Percentiles rank a stretch among this genome's conserved stretches.
Evolutionary conservation across 2,329 filamentous ascomycete genomes (phyloP).

Genomic region (Neofusicoccum ribis): DNA sequence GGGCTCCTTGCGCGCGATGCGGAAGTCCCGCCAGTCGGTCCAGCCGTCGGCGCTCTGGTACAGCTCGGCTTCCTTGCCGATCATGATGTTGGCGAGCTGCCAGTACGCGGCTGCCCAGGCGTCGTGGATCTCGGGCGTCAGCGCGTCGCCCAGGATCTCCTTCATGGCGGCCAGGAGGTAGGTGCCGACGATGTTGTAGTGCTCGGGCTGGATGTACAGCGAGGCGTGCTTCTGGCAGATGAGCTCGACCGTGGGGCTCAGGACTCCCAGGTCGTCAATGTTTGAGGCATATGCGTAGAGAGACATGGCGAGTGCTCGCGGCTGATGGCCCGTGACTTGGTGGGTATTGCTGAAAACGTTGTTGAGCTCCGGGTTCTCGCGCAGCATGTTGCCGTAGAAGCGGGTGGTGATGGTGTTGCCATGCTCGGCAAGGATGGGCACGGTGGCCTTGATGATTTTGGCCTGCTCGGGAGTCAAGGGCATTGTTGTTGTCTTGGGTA

Average conservation of each 20-base stretch:
- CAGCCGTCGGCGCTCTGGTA: constrained; percentile 64
- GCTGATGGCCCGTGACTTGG: constrained; percentile 67
- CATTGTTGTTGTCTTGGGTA: neutral
- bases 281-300: constrained; percentile 71
- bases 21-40: constrained; percentile 68
- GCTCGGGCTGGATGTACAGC: constrained; percentile 65
- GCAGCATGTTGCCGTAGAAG: constrained; percentile 71
- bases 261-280: constrained; percentile 65
- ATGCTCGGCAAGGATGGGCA: constrained; percentile 67
- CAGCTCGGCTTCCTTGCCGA: constrained; percentile 63
- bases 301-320: constrained; percentile 66
- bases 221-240: constrained; percentile 78
- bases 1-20: constrained; percentile 62
- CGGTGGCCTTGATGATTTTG: constrained; percentile 67
- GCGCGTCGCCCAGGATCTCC: constrained; percentile 64
- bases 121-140: constrained; percentile 63
- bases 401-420: constrained; percentile 68
- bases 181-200: constrained; percentile 70
- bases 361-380: constrained; percentile 64
- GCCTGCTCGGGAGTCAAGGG: constrained; percentile 61
- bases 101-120: constrained; percentile 74
- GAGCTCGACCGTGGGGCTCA: constrained; percentile 60
- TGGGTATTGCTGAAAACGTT: constrained; percentile 72
- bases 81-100: constrained; percentile 72
- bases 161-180: constrained; percentile 68